Evolutionary conservation across 192 early-diverging fungal species (phyloP), one percentile per base, ranked within the genome.

Genomic region (Entomortierella lignicola): DNA sequence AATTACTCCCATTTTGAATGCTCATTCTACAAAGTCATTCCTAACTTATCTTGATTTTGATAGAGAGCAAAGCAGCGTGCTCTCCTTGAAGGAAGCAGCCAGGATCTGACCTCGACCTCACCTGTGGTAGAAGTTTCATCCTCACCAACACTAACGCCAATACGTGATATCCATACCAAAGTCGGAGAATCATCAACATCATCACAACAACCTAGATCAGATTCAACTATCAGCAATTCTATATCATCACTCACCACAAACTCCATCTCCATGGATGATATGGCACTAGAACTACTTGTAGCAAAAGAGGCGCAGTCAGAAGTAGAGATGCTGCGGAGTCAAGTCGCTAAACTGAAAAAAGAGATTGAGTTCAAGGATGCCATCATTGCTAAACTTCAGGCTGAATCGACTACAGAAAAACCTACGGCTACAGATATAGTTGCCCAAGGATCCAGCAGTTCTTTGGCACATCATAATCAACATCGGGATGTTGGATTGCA

Each of bases 311-410:
- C 75, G 8, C 29, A 70, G 15, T 69, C 75, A 30, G 81, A 82
- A 60, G 73, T 77, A 4, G 66, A 63, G 15, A 31, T 37, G 39
- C 60, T 82, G 21, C 56, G 53, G 26, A 71, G 55, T 17, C 57
- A 71, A 34, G 69, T 82, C 31, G 58, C 21, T 29, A 47, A 66
- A 4, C 63, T 82, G 26, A 21, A 82, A 8, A 71, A 70, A 32
- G 81, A 82, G 55, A 50, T 77, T 26, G 67, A 70, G 30, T 75
- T 57, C 39, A 82, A 77, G 44, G 72, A 82, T 32, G 63, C 26
- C 29, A 56, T 82, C 25, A 82, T 82, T 20, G 72, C 61, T 4
- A 55, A 58, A 7, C 55, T 82, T 17, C 67, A 71, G 41, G 63
- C 69, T 2, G 39, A 48, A 23, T 1, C 31, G 17, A 20, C 47